Evolutionary conservation across 331 rosid species (phyloP), one percentile per base, ranked within the genome.

Genomic region (Cucumis variabilis): DNA sequence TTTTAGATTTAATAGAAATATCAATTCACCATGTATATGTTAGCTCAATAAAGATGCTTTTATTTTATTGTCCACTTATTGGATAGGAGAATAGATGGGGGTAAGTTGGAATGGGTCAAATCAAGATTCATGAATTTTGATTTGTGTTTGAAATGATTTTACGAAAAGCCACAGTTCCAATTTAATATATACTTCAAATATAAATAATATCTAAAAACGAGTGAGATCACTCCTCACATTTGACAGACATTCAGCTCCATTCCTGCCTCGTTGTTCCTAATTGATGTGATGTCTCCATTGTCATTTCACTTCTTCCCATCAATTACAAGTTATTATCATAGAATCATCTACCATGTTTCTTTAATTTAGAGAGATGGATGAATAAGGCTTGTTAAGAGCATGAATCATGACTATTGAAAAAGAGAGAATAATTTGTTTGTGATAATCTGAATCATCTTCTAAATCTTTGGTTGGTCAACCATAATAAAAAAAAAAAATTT

Each of bases 191-290:
- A 37, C 6, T 37, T 4, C 44, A 37, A 37, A 37, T 37, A 5
- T 33, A 4, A 37, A 37, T 37, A 37, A 37, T 37, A 37, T 37
- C 3, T 0, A 6, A 37, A 37, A 37, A 37, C 7, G 12, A 3
- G 5, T 4, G 62, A 41, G 30, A 73, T 75, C 20, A 76, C 16
- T 73, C 4, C 0, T 37, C 53, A 73, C 79, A 48, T 23, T 25
- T 76, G 82, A 76, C 82, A 76, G 27, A 76, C 82, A 76, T 76
- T 76, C 82, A 76, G 82, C 82, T 46, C 21, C 37, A 76, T 76
- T 76, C 82, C 82, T 46, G 82, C 60, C 82, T 76, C 82, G 7
- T 12, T 5, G 62, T 76, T n/a, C 62, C 17, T 23, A n/a, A n/a
- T n/a, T 44, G 33, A 76, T 76, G 16, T 76, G 33, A 76, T 46